Evolutionary conservation across 2,329 filamentous ascomycete genomes (phyloP), one percentile per base, ranked within the genome.

Genomic region (Monilinia fructigena): DNA sequence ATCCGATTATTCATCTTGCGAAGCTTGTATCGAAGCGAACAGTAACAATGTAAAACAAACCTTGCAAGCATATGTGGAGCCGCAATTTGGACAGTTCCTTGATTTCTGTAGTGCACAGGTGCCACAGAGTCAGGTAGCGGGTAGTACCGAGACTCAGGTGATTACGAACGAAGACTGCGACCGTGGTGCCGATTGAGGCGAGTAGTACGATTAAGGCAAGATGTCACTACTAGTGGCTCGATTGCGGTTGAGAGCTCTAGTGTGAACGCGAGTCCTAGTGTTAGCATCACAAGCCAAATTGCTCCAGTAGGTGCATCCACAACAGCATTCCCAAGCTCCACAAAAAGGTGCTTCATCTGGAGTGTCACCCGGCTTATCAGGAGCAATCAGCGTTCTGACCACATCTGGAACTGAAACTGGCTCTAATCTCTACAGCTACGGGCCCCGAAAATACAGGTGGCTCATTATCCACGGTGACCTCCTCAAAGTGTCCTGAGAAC

Each of bases 1-100:
- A 3, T 55, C 63, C 0, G 73, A 74, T 28, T 76, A 80, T 14
- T 20, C 61, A 0, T 54, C 65, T 0, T 89, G 86, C 74, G 16
- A 69, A 28, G 18, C 6, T 7, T 76, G 74, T 62, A 69, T 74
- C 2, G 20, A 7, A 0, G 68, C 63, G 0, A 69, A 74, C 58
- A 58, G 61, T 20, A 18, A 52, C 4, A 47, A 62, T 40, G 23
- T 48, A 8, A 66, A 66, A 40, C 18, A 18, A 28, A 63, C 64
- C 16, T 20, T 45, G 6, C 56, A 66, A 45, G 20, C 20, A 28
- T 73, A 73, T 52, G 56, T 74, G 3, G 55, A 64, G 5, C 70
- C 73, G 4, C 31, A 71, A 63, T 75, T 74, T n/a, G 62, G 7
- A 28, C 71, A 60, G 3, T 75, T 74, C 65, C 42, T 75, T 23